Evolutionary conservation across 1,284 basidiomycete genomes (phyloP), one percentile per base, ranked within the genome.

Genomic region (Apiotrichum brassicae): DNA sequence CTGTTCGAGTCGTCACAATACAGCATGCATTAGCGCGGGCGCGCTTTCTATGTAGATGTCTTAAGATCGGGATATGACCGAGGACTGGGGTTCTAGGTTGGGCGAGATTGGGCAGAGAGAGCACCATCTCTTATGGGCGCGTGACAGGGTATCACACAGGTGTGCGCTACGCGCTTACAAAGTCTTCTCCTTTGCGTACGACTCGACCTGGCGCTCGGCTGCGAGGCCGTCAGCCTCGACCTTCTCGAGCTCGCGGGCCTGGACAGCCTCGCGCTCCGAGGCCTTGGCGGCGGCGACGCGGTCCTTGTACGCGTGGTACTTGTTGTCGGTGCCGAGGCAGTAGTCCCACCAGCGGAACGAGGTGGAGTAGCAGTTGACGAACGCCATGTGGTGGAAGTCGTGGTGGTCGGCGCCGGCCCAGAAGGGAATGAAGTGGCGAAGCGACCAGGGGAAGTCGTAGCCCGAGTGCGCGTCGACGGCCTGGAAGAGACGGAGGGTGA

Each of bases 391-490:
- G 73, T 93, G 90, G 81, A 89, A 93, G 69, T 92, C 93, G 74
- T 97, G 93, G 78, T 97, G 93, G 68, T 98, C 95, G 0, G 94
- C 95, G 43, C 95, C 94, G 22, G 91, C 90, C 94, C 94, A 98
- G 81, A 97, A 90, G 4, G 94, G 94, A 25, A 98, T 54, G 66
- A 90, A 85, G 78, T 94, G 84, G 65, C 92, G 86, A 56, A 98
- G 78, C n/a, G 89, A 94, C 91, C 90, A 94, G 4, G 91, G 91
- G 80, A 95, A 95, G 74, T 95, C 91, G 72, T 97, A 97, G 49
- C 94, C 94, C 43, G 86, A 89, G 82, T 98, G 94, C 1, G 95
- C 85, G 65, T 98, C 94, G 60, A 98, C 84, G 44, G 95, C 94
- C 72, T 98, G 94, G 84, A 93, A 97, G 37, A 98, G 82, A 49